These are phyloP conservation scores for Lentinus tigrinus DNA, from an alignment of 768 basidiomycete species.

Conservation along the genomic window DNA sequence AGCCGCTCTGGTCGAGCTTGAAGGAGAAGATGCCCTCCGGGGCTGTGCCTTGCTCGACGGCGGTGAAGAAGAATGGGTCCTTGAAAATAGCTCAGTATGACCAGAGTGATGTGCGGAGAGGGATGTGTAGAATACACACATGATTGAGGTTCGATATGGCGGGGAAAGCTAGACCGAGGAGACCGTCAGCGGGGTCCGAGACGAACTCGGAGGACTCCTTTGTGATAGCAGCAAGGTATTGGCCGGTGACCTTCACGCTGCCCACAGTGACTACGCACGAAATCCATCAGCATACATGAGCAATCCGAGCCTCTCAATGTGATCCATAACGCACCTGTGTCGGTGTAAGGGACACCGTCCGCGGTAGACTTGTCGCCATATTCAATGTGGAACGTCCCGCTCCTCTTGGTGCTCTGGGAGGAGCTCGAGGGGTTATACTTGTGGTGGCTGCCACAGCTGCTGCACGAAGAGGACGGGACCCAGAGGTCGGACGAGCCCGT, in stretches of 20 bases:
- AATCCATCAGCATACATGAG: background rate
- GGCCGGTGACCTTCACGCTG: constrained; percentile 34
- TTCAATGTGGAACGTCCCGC: constrained; percentile 17
- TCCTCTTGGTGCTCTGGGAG: constrained; percentile 10
- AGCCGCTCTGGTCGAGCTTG: constrained; percentile 40
- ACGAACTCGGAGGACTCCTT: constrained; percentile 35
- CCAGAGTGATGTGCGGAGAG: no score
- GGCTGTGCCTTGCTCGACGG: constrained; percentile 36
- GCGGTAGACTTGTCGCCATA: constrained; percentile 20
- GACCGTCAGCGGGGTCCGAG: constrained; percentile 35
- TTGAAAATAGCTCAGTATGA: background rate
- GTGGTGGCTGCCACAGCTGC: constrained; percentile 6
- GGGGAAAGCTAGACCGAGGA: constrained; percentile 40
- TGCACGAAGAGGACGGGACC: constrained; percentile 11
- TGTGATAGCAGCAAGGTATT: constrained; percentile 44
- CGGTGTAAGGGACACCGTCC: constrained; percentile 14
- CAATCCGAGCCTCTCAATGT: no score
- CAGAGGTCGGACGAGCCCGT: constrained; percentile 38
- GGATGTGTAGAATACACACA: background rate
- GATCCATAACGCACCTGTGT: constrained; percentile 5
- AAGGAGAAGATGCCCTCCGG: constrained; percentile 45
- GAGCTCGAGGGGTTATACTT: constrained; percentile 13
- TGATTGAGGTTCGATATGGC: constrained; percentile 13
- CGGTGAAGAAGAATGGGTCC: constrained; percentile 37
- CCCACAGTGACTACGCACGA: constrained; percentile 15